These are phyloP conservation scores for Suaeda aralocaspica DNA, from an alignment of 148 eudicot species.

Conservation along the genomic window DNA sequence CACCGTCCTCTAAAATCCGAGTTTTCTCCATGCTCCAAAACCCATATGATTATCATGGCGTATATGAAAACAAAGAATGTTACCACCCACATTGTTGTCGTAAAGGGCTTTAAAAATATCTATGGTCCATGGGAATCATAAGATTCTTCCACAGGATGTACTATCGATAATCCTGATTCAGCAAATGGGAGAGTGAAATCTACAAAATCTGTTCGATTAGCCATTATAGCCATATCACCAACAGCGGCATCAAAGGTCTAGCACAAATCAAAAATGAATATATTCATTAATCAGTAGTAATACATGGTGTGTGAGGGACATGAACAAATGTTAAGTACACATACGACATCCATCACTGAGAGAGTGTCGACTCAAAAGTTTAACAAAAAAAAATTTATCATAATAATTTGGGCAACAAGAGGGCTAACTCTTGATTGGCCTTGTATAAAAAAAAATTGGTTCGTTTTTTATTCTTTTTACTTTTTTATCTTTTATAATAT, in stretches of 20 bases:
- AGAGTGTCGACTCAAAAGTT: no score
- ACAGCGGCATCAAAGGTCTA: constrained; percentile 34
- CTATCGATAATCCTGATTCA: constrained; percentile 31
- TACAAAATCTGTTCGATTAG: constrained; percentile 21
- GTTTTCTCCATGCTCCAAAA: constrained; percentile 27
- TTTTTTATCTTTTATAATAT: no score
- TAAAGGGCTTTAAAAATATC: constrained; percentile 41
- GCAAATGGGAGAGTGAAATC: constrained; percentile 37
- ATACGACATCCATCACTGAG: no score
- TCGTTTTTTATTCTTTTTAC: no score
- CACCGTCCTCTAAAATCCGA: constrained; percentile 26
- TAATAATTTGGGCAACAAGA: no score
- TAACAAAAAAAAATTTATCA: no score
- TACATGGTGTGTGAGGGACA: no score
- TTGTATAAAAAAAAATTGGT: no score
- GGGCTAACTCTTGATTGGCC: no score
- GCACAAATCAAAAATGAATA: not conserved
- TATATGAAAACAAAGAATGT: constrained; percentile 24
- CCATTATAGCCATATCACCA: constrained; percentile 40
- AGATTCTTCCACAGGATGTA: constrained; percentile 19
- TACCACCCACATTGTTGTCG: constrained; percentile 25
- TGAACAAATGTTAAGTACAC: no score
- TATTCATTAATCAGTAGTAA: not conserved
- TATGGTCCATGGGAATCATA: constrained; percentile 17
- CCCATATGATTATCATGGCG: constrained; percentile 34